Base-by-base conservation (phyloP, 768 basidiomycete genomes). In the Trametes coccinea region DNA sequence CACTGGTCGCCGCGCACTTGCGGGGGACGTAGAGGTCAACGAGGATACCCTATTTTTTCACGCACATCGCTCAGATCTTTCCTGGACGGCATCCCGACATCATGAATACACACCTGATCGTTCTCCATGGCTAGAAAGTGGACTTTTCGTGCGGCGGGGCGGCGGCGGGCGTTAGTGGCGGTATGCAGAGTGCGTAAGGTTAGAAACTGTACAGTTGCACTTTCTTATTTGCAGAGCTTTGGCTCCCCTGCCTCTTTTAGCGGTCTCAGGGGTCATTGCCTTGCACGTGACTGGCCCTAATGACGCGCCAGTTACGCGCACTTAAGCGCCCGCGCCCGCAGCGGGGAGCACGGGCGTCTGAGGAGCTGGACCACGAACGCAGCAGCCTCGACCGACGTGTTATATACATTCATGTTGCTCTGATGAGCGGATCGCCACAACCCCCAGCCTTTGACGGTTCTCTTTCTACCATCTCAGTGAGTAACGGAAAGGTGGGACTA, bases 21-120 rank as follows among this genome's bases (percentile, higher is more conserved):
- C 97, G 93, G 78, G 97, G 97, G 74, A 98, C 95, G 82, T 99
- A 99, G 79, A 99, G 95, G 84, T 98, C 97, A 74, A 99, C 97
- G 77, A 99, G 95, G 76, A 92, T 83, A 80, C 97, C 96, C 93
- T 97, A 64, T 43, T 67, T 59, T 14, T 37, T 40, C 41, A 46
- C 54, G 4, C 16, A 55, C 31, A 50, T 40, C 52, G 33, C 16
- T 69, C 52, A 63, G 63, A 56, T 45, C 14, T 40, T 49, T 50
- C 4, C 14, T 17, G 22, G 31, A 62, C 8, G 60, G 27, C 33
- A 45, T 17, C 67, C 13, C 33, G 14, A n/a, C 27, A 4, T n/a
- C n/a, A 22, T 11, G 10, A 5, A 3, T 2, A 34, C 87, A 64
- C 73, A 91, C 92, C 79, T 88, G 85, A 76, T 92, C 92, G 90